Evolutionary conservation across 257 asterid species (phyloP).

Genomic region (Buddleja alternifolia): DNA sequence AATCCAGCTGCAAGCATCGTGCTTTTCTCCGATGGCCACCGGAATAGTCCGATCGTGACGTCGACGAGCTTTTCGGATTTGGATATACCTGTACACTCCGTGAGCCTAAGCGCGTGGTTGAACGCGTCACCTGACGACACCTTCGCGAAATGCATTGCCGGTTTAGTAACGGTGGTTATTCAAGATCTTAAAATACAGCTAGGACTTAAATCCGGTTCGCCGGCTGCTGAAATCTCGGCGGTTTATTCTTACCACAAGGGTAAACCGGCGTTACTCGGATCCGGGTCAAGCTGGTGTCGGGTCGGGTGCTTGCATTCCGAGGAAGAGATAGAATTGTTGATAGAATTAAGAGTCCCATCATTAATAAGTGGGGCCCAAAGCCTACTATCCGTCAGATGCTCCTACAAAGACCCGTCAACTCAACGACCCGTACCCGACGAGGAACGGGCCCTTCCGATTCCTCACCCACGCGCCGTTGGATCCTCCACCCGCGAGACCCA

Average conservation of each 20-base stretch:
- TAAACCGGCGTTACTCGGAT: conserved; percentile 50
- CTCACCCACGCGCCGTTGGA: conserved; percentile 58
- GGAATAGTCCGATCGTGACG: conserved; percentile 36
- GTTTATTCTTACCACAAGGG: conserved; percentile 43
- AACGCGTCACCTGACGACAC: conserved; percentile 41
- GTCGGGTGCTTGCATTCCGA: conserved; percentile 62
- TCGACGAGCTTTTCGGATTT: conserved; percentile 44
- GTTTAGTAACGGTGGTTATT: conserved; percentile 41
- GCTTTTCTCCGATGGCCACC: conserved; percentile 50
- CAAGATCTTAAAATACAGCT: conserved; percentile 58
- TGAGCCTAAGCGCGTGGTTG: conserved; percentile 45
- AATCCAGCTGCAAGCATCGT: conserved; percentile 55
- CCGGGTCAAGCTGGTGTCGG: conserved; percentile 55
- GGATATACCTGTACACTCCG: conserved; percentile 54
- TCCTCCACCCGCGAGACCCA: conserved; percentile 47
- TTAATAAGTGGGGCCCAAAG: conserved; percentile 55
- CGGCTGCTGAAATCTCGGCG: conserved; percentile 53
- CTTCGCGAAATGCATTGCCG: conserved; percentile 40
- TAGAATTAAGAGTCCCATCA: conserved; percentile 74
- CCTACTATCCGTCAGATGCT: conserved; percentile 60
- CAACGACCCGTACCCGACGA: conserved; percentile 45
- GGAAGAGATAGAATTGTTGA: conserved; percentile 63
- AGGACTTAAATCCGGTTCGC: conserved; percentile 49
- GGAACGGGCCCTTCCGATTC: conserved; percentile 55
- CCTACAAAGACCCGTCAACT: conserved; percentile 75